phyloP scores from a whole-genome alignment of 1,284 basidiomycete genomes.

The Cystobasidiaceae sp. region DNA sequence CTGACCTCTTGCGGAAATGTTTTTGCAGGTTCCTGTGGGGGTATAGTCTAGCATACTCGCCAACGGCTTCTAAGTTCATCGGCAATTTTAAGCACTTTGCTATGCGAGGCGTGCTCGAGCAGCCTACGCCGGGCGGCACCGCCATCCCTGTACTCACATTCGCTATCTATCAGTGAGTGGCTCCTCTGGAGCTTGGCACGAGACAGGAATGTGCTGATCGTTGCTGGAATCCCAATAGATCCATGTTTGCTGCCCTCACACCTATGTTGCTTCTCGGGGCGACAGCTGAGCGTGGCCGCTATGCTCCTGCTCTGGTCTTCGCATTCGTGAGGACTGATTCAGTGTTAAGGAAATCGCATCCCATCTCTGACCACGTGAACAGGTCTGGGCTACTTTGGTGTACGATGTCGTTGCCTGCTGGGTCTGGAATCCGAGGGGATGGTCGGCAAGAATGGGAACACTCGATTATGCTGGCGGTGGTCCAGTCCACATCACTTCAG shows the following conservation, averaged over 20 bases:
- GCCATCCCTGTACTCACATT: constrained; percentile 64
- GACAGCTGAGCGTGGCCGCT: constrained; percentile 79
- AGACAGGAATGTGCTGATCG: no score
- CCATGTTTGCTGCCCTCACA: constrained; percentile 71
- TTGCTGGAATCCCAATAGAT: no score
- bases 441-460: constrained; percentile 38
- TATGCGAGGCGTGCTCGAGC: constrained; percentile 66
- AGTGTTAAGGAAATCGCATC: neutral
- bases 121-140: no score
- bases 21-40: constrained; percentile 37
- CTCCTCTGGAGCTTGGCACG: no score
- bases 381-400: constrained; percentile 35
- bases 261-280: constrained; percentile 64
- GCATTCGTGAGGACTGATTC: constrained; percentile 54
- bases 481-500: constrained; percentile 49
- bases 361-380: no score
- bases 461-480: constrained; percentile 50
- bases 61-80: constrained; percentile 62
- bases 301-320: constrained; percentile 81
- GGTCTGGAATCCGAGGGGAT: constrained; percentile 35
- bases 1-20: no score
- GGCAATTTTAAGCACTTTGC: constrained; percentile 62
- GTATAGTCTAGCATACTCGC: constrained; percentile 49
- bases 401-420: constrained; percentile 39
- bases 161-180: constrained; percentile 81